Base-by-base conservation (phyloP, 192 early-diverging fungal genomes). In the Rhizophagus sp. region DNA sequence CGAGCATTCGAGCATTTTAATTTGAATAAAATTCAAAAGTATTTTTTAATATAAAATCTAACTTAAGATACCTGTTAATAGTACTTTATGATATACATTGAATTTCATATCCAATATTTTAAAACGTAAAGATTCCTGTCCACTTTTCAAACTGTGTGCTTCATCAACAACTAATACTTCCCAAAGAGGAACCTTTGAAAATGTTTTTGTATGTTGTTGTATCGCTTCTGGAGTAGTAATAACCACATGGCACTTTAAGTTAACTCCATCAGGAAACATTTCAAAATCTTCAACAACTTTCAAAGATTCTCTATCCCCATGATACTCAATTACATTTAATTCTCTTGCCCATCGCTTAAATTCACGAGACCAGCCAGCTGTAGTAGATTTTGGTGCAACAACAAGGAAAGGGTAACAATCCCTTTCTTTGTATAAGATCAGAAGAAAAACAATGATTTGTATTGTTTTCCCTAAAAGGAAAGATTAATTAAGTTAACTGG, bases 101-200 rank as follows among this genome's bases (percentile, higher is more conserved):
- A 94, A 78, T 49, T 86, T 82, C 27, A 10, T 49, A n/a, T 85
- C 82, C 19, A 91, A 81, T 63, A 88, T 85, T 22, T 80, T 65
- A 78, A 93, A 94, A 24, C 92, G 82, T 71, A 88, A 83, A 66
- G 85, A 88, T 64, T 81, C 81, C 75, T 93, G 89, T 78, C 92
- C 93, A 3, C 65, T 65, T 84, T 96, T 95, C 36, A 95, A 82
- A 39, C 94, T 88, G 66, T 95, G 94, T 0, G 91, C 93, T 78
- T 95, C 93, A 80, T 95, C 94, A 17, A 93, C 90, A 5, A 94
- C 80, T 44, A 95, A 57, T n/a, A 81, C 85, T 24, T 89, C 87
- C 90, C 92, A 95, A 7, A 84, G 81, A 12, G 78, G 83, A 68
- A 93, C 85, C 15, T 79, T 72, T 19, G 74, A 71, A 76, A 92